Evolutionary conservation across 805 yeast genomes (phyloP).

Genomic region (Phaffomyces opuntiae): DNA sequence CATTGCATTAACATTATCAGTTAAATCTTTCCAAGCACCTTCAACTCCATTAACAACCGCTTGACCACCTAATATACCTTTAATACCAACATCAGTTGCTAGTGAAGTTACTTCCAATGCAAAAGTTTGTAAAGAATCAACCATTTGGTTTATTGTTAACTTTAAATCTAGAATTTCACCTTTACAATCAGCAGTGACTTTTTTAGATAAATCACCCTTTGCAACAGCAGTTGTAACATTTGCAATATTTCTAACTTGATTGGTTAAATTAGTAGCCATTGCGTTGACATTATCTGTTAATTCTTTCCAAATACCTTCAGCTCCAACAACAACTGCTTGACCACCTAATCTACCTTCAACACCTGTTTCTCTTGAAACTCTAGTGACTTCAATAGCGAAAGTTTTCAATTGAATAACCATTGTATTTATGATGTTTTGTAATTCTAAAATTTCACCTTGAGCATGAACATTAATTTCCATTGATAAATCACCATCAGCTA

Average conservation of each 20-base stretch:
- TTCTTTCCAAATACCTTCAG: conserved; percentile 86
- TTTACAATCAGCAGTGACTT: conserved; percentile 83
- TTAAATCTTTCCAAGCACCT: conserved; percentile 86
- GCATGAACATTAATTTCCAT: conserved; percentile 85
- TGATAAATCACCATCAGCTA: conserved; percentile 79
- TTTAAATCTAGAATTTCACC: conserved; percentile 84
- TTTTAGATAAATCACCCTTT: conserved; percentile 78
- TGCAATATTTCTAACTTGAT: conserved; percentile 86
- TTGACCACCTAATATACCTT: conserved; percentile 86
- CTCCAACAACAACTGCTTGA: conserved; percentile 84
- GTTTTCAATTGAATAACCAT: conserved; percentile 88
- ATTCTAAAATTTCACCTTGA: conserved; percentile 80
- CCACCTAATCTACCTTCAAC: conserved; percentile 87
- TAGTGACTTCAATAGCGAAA: conserved; percentile 81
- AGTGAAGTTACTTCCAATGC: conserved; percentile 85
- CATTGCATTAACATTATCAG: conserved; percentile 88
- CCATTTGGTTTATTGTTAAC: conserved; percentile 86
- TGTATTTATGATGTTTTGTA: conserved; percentile 80
- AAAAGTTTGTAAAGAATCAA: conserved; percentile 80
- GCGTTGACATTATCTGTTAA: conserved; percentile 86
- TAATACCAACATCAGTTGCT: conserved; percentile 91
- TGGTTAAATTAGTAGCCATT: conserved; percentile 85
- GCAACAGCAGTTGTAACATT: conserved; percentile 88
- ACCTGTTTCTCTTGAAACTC: conserved; percentile 89
- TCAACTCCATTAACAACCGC: conserved; percentile 88